These are phyloP conservation scores for Euryodendron excelsum DNA, from an alignment of 148 eudicot genomes.

Conservation along the genomic window DNA sequence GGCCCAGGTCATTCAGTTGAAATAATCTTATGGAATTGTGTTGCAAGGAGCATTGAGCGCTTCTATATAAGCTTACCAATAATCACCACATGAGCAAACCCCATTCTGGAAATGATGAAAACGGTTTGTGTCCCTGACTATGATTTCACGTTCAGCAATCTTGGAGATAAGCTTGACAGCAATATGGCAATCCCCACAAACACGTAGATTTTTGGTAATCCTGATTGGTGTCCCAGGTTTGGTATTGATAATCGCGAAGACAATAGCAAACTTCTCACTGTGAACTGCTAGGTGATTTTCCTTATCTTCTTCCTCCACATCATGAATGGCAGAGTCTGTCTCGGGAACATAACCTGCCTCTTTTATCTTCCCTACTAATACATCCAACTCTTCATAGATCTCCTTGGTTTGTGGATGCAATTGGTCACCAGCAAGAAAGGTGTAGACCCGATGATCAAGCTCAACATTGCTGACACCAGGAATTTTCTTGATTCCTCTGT, in stretches of 20 bases:
- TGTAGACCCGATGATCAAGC: slow-evolving; percentile 42
- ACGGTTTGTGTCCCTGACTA: slow-evolving; percentile 68
- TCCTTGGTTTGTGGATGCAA: slow-evolving; percentile 59
- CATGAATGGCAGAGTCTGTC: slow-evolving; percentile 63
- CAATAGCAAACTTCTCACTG: slow-evolving; percentile 72
- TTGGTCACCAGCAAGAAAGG: slow-evolving; percentile 63
- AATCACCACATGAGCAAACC: slow-evolving; percentile 71
- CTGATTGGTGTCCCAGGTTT: slow-evolving; percentile 42
- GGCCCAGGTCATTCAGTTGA: no score
- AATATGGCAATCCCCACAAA: slow-evolving; percentile 74
- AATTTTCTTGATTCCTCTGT: slow-evolving; percentile 54
- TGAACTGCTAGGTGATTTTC: slow-evolving; percentile 62
- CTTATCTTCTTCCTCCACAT: slow-evolving; percentile 80
- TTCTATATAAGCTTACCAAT: slow-evolving; percentile 44
- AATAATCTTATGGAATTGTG: no score
- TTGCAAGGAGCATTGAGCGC: neutral
- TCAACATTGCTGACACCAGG: slow-evolving; percentile 69
- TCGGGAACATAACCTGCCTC: slow-evolving; percentile 65
- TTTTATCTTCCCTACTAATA: slow-evolving; percentile 60
- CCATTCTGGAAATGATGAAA: slow-evolving; percentile 64
- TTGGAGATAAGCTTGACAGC: slow-evolving; percentile 67
- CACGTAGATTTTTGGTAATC: slow-evolving; percentile 71
- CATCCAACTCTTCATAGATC: slow-evolving; percentile 55
- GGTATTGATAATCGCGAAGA: slow-evolving; percentile 54
- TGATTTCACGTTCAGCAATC: slow-evolving; percentile 51